Evolutionary conservation across 192 early-diverging fungal species (phyloP), one percentile per base, ranked within the genome.

Genomic region (Endogone sp.): DNA sequence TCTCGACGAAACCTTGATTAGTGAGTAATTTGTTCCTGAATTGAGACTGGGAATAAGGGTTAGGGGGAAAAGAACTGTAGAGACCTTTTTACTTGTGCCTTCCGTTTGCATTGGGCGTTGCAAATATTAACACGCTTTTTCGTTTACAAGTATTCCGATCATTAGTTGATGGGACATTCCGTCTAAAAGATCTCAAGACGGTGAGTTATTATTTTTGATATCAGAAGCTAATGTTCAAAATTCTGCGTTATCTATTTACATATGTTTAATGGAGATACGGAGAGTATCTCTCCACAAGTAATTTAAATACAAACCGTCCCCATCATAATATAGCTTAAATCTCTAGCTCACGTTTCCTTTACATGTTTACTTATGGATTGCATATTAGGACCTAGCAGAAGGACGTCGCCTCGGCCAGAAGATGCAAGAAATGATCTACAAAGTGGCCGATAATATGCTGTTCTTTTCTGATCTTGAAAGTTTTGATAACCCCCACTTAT

Each of bases 1-100:
- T 60, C 59, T 60, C 10, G 59, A 60, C 59, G 59, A 60, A 60
- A 60, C 59, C 59, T 21, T 60, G 24, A 60, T 60, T 49, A 49
- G 37, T 49, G 16, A 11, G 37, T n/a, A 49, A 49, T 49, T 49
- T 0, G 37, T 49, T 49, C 16, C 37, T 49, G 37, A 49, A 11
- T 16, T 0, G 16, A 49, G 37, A 11, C 9, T 16, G 9, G 37
- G n/a, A n/a, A n/a, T n/a, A n/a, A n/a, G n/a, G n/a, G n/a, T n/a
- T n/a, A n/a, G n/a, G n/a, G n/a, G n/a, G n/a, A n/a, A n/a, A n/a
- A n/a, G n/a, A n/a, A n/a, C n/a, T n/a, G n/a, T n/a, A n/a, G n/a
- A n/a, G n/a, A n/a, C n/a, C n/a, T n/a, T n/a, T n/a, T n/a, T n/a
- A n/a, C n/a, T n/a, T n/a, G n/a, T n/a, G n/a, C n/a, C n/a, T n/a